A percentile compares a stretch with the other conserved stretches of the same genome.
phyloP scores from a whole-genome alignment of 805 yeast species.

The Wickerhamomyces ciferrii region DNA sequence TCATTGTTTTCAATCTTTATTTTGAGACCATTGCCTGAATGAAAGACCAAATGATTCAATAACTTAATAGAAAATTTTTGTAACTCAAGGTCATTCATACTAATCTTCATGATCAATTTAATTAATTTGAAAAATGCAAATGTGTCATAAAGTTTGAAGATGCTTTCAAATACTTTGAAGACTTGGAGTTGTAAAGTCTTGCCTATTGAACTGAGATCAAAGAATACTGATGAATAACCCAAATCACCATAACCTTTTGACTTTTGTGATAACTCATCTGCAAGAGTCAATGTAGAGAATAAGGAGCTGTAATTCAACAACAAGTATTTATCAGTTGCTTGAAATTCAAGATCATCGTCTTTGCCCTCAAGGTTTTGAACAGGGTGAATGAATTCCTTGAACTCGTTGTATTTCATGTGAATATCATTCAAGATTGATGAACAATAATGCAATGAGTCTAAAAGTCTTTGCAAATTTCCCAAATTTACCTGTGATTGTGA shows the following conservation, averaged over 20 bases:
- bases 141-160: slow-evolving; percentile 30
- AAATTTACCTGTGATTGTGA: slow-evolving; percentile 8
- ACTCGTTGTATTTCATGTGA: slow-evolving; percentile 1
- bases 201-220: slow-evolving; percentile 10
- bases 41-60: slow-evolving; percentile 26
- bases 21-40: slow-evolving; percentile 6
- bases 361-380: slow-evolving; percentile 3
- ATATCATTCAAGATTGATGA: slow-evolving; percentile 6
- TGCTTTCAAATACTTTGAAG: slow-evolving; percentile 25
- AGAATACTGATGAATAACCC: slow-evolving; percentile 3
- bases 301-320: slow-evolving; percentile 11
- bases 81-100: slow-evolving; percentile 28
- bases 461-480: slow-evolving; percentile 11
- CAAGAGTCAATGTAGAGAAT: slow-evolving; percentile 6
- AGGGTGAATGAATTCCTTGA: slow-evolving; percentile 3
- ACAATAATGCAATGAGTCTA: slow-evolving; percentile 7
- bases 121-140: slow-evolving; percentile 29
- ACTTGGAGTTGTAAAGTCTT: slow-evolving; percentile 19
- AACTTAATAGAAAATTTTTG: slow-evolving; percentile 25
- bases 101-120: slow-evolving; percentile 26
- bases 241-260: slow-evolving; percentile 5
- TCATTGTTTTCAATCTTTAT: slow-evolving; percentile 16
- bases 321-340: slow-evolving; percentile 6
- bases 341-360: slow-evolving; percentile 7
- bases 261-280: slow-evolving; percentile 12